Percentiles rank a stretch among this genome's conserved stretches.
These are phyloP conservation scores for Metschnikowia proteae DNA, from an alignment of 805 yeast species.

Conservation along the genomic window DNA sequence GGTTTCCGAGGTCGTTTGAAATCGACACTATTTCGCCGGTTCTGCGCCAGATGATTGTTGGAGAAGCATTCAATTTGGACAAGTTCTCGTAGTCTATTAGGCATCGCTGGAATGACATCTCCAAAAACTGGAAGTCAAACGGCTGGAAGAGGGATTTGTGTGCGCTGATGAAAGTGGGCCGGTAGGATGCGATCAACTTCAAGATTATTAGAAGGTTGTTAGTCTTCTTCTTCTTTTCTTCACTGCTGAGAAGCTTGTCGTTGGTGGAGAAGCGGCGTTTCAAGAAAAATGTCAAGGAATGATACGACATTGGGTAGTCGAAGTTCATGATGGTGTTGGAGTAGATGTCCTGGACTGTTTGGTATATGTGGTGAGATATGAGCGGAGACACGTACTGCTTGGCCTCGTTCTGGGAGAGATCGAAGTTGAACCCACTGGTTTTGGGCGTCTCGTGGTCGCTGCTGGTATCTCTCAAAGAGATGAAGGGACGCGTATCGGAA, in stretches of 20 bases:
- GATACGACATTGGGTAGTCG: constrained; percentile 62
- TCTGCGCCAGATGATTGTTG: constrained; percentile 81
- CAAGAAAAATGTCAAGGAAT: constrained; percentile 53
- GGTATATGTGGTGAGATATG: constrained; percentile 51
- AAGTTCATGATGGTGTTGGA: constrained; percentile 46
- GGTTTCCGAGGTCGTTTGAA: constrained; percentile 66
- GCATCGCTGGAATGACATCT: constrained; percentile 44
- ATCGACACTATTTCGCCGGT: constrained; percentile 82
- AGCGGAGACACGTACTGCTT: constrained; percentile 55
- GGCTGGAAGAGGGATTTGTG: constrained; percentile 66
- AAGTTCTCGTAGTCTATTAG: constrained; percentile 44
- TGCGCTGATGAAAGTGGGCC: constrained; percentile 76
- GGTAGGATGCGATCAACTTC: constrained; percentile 58
- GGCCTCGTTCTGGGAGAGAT: constrained; percentile 10
- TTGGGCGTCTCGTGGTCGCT: constrained; percentile 7
- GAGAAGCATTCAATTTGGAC: constrained; percentile 58
- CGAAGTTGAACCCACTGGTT: constrained; percentile 13
- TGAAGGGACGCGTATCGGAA: constrained; percentile 35
- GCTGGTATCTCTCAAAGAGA: constrained; percentile 33
- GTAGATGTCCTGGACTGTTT: constrained; percentile 50
- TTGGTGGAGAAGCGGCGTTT: constrained; percentile 54
- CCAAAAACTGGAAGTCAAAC: constrained; percentile 56
- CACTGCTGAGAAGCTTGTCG: constrained; percentile 26
- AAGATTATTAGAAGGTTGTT: constrained; percentile 41
- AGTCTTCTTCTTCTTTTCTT: constrained; percentile 30